Conservation (phyloP, 106 monocot genomes). For the Chionographis japonica region DNA sequence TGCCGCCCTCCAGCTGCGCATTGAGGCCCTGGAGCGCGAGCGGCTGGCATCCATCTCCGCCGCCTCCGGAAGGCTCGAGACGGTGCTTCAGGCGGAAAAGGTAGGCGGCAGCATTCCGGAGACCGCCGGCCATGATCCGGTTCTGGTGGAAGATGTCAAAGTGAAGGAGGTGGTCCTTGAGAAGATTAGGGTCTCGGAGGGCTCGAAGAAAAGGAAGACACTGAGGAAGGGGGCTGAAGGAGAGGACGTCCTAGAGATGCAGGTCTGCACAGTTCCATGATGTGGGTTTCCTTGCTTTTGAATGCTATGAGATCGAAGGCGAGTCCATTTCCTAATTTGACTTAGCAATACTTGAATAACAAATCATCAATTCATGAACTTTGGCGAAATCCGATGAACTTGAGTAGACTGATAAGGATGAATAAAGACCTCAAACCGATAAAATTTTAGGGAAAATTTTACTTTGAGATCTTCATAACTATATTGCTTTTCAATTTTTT, state of each 20-base stretch:
- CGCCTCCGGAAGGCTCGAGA: slow-evolving; percentile 7
- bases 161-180: slow-evolving; percentile 68
- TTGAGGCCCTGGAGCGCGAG: slow-evolving; percentile 39
- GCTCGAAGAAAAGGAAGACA: slow-evolving; percentile 15
- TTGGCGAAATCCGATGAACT: too few species aligned
- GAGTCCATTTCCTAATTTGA: too few species aligned
- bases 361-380: too few species aligned
- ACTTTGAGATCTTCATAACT: too few species aligned
- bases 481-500: too few species aligned
- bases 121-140: slow-evolving; percentile 7
- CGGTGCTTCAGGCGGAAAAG: slow-evolving; percentile 3
- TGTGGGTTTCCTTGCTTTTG: neutral
- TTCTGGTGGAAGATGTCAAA: slow-evolving; percentile 44
- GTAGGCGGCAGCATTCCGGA: neutral
- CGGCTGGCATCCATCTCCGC: neutral
- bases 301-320: too few species aligned
- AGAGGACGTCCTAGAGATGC: slow-evolving; percentile 80
- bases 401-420: too few species aligned
- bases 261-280: slow-evolving; percentile 37
- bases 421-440: too few species aligned
- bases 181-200: slow-evolving; percentile 25
- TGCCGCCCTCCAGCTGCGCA: slow-evolving; percentile 32
- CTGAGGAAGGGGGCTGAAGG: slow-evolving; percentile 79
- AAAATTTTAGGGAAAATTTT: too few species aligned
- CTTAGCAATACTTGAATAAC: too few species aligned